Conservation (phyloP, 345 rosid species). For the Salix viminalis region DNA sequence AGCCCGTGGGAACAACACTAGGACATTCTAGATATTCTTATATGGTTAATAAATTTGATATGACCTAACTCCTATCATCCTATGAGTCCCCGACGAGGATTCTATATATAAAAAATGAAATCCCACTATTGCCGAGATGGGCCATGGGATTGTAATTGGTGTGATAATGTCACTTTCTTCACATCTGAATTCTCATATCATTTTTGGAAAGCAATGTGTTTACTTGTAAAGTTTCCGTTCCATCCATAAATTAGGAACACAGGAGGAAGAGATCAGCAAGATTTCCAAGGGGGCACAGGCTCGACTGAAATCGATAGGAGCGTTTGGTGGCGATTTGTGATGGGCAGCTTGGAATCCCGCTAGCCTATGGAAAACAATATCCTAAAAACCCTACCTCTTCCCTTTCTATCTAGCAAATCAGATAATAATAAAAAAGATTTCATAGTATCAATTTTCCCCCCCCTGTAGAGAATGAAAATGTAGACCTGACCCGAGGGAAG, state of each 20-base stretch:
- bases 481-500: neutral
- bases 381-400: neutral
- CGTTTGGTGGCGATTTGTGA: slow-evolving; percentile 20
- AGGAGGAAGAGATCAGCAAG: neutral
- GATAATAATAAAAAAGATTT: neutral
- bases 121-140: too few relatives aligned
- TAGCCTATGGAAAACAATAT: slow-evolving; percentile 18
- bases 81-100: too few relatives aligned
- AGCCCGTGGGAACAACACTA: too few relatives aligned
- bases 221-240: neutral
- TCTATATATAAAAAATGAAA: too few relatives aligned
- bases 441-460: neutral
- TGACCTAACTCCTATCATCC: too few relatives aligned
- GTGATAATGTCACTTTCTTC: neutral
- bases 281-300: neutral
- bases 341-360: slow-evolving; percentile 5
- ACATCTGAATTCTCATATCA: neutral
- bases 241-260: neutral
- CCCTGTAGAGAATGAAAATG: slow-evolving; percentile 15
- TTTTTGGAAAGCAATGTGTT: neutral
- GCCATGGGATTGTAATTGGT: too few relatives aligned
- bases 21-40: too few relatives aligned
- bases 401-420: neutral
- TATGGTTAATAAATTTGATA: too few relatives aligned
- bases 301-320: neutral